Conservation (phyloP, 2,329 filamentous ascomycete species). For the Pseudonectria buxi region DNA sequence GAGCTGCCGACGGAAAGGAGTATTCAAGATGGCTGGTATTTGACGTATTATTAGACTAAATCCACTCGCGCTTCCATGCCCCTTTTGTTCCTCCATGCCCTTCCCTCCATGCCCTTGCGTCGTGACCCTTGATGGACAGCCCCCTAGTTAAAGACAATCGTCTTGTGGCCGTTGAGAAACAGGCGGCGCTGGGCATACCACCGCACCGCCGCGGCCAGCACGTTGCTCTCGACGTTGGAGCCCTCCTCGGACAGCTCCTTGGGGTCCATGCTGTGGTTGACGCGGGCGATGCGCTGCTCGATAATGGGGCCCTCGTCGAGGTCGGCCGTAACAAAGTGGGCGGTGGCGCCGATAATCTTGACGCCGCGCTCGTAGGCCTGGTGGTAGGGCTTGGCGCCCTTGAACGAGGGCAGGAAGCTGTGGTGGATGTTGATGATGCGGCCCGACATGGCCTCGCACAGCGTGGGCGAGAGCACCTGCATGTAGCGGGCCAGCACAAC, state of each 20-base stretch:
- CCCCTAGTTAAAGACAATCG: constrained; percentile 59
- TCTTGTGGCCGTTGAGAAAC: constrained; percentile 73
- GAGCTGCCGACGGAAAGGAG: too few species aligned
- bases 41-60: too few species aligned
- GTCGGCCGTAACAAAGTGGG: constrained; percentile 80
- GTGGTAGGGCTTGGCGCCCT: constrained; percentile 83
- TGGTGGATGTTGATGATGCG: constrained; percentile 92
- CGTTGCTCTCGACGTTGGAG: constrained; percentile 78
- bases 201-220: constrained; percentile 73
- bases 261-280: constrained; percentile 69
- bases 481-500: constrained; percentile 81
- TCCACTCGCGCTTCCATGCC: too few species aligned
- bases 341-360: constrained; percentile 82
- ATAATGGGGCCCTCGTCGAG: constrained; percentile 84
- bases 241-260: constrained; percentile 74
- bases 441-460: constrained; percentile 74
- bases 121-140: background rate
- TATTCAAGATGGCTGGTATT: too few species aligned
- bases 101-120: background rate
- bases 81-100: background rate
- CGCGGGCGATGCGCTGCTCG: constrained; percentile 71
- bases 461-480: constrained; percentile 70
- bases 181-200: constrained; percentile 75
- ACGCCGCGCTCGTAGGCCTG: constrained; percentile 81
- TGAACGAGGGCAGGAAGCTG: constrained; percentile 79